A percentile compares a stretch with the other conserved stretches of the same genome.
These are phyloP conservation scores for Talaromyces borbonicus DNA, from an alignment of 495 filamentous ascomycete species.

Conservation along the genomic window DNA sequence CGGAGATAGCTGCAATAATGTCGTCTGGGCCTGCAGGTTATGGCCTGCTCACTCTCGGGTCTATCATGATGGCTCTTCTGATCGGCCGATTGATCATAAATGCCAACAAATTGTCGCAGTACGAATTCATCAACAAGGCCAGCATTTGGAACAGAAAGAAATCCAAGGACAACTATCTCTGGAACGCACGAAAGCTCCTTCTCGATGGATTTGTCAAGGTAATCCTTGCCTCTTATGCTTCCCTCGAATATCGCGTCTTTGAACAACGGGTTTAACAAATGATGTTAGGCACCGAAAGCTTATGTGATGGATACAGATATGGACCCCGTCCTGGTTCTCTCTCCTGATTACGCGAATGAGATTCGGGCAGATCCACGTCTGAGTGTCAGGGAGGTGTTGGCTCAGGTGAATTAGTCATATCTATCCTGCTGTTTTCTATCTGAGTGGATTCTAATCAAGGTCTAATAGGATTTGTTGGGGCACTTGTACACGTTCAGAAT, in stretches of 20 bases:
- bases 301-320: conserved; percentile 6
- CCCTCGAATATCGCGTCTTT: neutral
- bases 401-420: neutral
- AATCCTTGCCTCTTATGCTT: neutral
- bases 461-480: conserved; percentile 16
- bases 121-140: neutral
- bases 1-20: too few relatives aligned
- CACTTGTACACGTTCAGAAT: conserved; percentile 38
- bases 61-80: neutral
- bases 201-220: conserved; percentile 5
- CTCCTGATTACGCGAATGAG: conserved; percentile 6
- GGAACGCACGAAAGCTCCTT: conserved; percentile 1
- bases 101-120: neutral
- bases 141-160: neutral
- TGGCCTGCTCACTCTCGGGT: neutral
- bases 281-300: neutral
- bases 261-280: neutral
- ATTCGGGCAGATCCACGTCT: conserved; percentile 3
- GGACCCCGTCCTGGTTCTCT: neutral
- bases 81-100: neutral
- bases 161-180: neutral
- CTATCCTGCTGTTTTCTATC: too few relatives aligned
- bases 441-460: too few relatives aligned
- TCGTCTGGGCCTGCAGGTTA: too few relatives aligned
- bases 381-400: neutral